Percentiles rank a stretch among this genome's conserved stretches.
phyloP scores from a whole-genome alignment of 78 protist genomes.

The Ministeria vibrans region DNA sequence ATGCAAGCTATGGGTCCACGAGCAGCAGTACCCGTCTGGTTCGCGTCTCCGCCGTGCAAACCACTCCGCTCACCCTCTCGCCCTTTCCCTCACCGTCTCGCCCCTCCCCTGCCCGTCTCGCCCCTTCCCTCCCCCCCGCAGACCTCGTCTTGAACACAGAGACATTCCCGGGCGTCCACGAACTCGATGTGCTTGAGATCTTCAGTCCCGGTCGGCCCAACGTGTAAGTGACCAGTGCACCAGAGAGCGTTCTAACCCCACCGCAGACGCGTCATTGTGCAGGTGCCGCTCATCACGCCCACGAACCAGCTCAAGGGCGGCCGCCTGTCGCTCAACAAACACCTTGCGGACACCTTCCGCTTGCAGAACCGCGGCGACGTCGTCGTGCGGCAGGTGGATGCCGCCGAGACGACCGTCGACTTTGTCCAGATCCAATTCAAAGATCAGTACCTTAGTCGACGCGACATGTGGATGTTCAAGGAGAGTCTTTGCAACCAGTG shows the following conservation, averaged over 20 bases:
- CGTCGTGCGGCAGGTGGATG: not conserved
- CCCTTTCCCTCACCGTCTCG: not conserved
- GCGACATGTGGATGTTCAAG: conserved; percentile 41
- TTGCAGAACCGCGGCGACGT: conserved; percentile 2
- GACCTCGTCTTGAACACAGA: conserved; percentile 15
- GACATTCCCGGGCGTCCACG: not conserved
- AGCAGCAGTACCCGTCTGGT: not conserved
- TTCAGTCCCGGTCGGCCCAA: not conserved
- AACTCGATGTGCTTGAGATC: conserved; percentile 1
- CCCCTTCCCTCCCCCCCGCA: not conserved
- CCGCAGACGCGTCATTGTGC: not conserved
- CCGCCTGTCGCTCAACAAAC: not conserved
- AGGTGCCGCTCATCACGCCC: conserved; percentile 3
- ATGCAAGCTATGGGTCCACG: conserved; percentile 22
- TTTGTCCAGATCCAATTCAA: conserved; percentile 9
- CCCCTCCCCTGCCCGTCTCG: not conserved
- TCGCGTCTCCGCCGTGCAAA: not conserved
- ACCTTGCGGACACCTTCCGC: conserved; percentile 16
- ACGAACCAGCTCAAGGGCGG: not conserved
- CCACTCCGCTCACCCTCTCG: not conserved
- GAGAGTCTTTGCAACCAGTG: not conserved
- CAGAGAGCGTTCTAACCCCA: not conserved
- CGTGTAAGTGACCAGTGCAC: not conserved
- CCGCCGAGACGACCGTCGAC: not conserved
- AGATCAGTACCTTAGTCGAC: conserved; percentile 28